Evolutionary conservation across 1,284 basidiomycete species (phyloP).

Genomic region (Cryptococcus maquisensis): DNA sequence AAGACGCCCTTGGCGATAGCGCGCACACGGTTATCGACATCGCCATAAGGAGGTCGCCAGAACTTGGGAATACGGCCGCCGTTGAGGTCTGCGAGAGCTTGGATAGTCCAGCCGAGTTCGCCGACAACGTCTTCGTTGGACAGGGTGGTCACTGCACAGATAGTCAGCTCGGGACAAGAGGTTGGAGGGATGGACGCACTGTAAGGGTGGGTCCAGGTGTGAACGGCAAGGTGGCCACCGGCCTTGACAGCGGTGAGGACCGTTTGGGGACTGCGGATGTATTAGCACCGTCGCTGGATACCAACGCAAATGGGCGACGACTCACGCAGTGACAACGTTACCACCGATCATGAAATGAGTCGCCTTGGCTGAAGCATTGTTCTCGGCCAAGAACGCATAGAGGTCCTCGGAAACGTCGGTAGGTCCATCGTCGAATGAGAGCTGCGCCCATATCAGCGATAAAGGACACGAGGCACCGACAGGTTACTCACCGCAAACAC

Average conservation of each 20-base stretch:
- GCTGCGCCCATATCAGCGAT: constrained; percentile 18
- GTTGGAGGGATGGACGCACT: constrained; percentile 24
- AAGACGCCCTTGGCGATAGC: constrained; percentile 51
- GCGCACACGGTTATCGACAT: constrained; percentile 54
- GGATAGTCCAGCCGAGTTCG: constrained; percentile 54
- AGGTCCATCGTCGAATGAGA: constrained; percentile 55
- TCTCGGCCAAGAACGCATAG: constrained; percentile 52
- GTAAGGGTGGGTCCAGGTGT: constrained; percentile 54
- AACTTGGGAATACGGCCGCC: constrained; percentile 44
- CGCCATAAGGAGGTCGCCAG: constrained; percentile 51
- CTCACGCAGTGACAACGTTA: constrained; percentile 32
- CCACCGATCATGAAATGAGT: constrained; percentile 59
- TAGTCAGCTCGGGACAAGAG: constrained; percentile 5
- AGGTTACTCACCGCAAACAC: constrained; percentile 33
- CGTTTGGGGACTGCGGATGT: constrained; percentile 17
- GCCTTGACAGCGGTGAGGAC: constrained; percentile 24
- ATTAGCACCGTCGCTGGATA: neutral
- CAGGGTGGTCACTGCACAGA: constrained; percentile 49
- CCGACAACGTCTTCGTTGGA: constrained; percentile 56
- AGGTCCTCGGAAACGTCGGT: constrained; percentile 51
- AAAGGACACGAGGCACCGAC: neutral
- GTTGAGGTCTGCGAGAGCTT: constrained; percentile 45
- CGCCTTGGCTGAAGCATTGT: constrained; percentile 51
- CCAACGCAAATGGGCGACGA: constrained; percentile 2
- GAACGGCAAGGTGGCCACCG: constrained; percentile 48